Conservation (phyloP, 2,329 filamentous ascomycete species). For the Knoxdaviesia proteae region DNA sequence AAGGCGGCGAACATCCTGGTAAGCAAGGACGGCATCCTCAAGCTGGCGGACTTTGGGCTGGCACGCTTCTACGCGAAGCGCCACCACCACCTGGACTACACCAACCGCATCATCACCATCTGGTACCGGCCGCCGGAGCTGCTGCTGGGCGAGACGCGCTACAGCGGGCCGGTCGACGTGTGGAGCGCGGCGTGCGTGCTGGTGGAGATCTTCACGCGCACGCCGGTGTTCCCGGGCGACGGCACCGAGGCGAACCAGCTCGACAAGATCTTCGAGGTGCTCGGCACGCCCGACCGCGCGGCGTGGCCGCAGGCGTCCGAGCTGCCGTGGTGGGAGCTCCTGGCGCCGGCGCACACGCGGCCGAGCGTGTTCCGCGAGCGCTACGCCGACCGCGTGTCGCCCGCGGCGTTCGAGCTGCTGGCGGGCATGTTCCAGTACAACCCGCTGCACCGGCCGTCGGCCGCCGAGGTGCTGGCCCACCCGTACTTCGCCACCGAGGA, state of each 20-base stretch:
- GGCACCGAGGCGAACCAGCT: constrained; percentile 91
- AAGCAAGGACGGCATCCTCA: constrained; percentile 70
- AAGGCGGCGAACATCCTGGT: constrained; percentile 96
- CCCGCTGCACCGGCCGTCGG: constrained; percentile 61
- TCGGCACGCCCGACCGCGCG: constrained; percentile 66
- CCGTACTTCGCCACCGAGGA: constrained; percentile 74
- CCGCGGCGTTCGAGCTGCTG: constrained; percentile 66
- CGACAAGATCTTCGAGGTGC: constrained; percentile 83
- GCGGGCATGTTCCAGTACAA: constrained; percentile 77
- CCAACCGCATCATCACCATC: constrained; percentile 95
- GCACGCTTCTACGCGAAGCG: constrained; percentile 92
- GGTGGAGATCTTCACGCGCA: constrained; percentile 84
- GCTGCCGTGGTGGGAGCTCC: constrained; percentile 91
- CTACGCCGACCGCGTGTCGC: constrained; percentile 57
- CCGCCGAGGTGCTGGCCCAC: constrained; percentile 67
- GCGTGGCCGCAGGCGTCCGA: constrained; percentile 85
- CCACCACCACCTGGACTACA: constrained; percentile 78
- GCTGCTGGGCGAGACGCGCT: constrained; percentile 75
- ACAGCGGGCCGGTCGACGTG: constrained; percentile 76
- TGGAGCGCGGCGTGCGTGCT: constrained; percentile 97
- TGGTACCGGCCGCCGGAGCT: constrained; percentile 91
- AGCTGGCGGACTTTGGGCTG: constrained; percentile 88
- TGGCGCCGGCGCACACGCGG: constrained; percentile 56
- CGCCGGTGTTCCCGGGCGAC: constrained; percentile 87
- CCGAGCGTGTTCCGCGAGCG: constrained; percentile 62